Evolutionary conservation across 1,139 yeast species (phyloP), one percentile per base, ranked within the genome.

Genomic region (Saccharomyces hybrid): DNA sequence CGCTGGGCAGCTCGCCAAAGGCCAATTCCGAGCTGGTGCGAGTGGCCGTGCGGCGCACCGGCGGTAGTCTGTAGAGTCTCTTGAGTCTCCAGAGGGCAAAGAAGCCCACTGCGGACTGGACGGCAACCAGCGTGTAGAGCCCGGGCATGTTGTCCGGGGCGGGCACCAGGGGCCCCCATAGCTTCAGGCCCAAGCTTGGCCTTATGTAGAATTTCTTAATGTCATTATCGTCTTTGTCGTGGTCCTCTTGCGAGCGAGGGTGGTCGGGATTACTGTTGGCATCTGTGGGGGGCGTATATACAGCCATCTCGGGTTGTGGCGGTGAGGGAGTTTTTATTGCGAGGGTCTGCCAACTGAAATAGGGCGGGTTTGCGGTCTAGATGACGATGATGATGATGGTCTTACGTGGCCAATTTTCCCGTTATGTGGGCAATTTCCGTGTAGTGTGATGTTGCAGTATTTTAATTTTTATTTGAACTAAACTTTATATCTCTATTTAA

Each of bases 91-190:
- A 56, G 48, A 70, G 54, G 54, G 64, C 64, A 34, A 61, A 54
- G 6, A 76, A 53, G 1, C 85, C 85, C 29, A 78, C 44, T 1
- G 71, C 62, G 16, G 80, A 68, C 60, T 83, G 88, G 2, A 77
- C 58, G 0, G 77, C 78, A 3, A 82, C 73, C 56, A 81, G 65
- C 1, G 77, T 60, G 64, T 74, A 76, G 1, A 82, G 64, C 0
- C 83, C 86, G 4, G 75, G 71, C 29, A 71, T 63, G 63, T 80
- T 79, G 59, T 83, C 87, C 1, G 85, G 74, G 0, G 86, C 83
- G 1, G 88, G 88, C 1, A 81, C 83, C 46, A 83, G 65, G 0
- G 87, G 86, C 1, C 86, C 85, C 82, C 84, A 80, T 46, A 81
- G 64, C 59, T 71, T 71, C 49, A 83, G 71, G 1, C 87, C 88